Evolutionary conservation across 441 rosid species (phyloP).

Genomic region (Flueggea neowawraea): DNA sequence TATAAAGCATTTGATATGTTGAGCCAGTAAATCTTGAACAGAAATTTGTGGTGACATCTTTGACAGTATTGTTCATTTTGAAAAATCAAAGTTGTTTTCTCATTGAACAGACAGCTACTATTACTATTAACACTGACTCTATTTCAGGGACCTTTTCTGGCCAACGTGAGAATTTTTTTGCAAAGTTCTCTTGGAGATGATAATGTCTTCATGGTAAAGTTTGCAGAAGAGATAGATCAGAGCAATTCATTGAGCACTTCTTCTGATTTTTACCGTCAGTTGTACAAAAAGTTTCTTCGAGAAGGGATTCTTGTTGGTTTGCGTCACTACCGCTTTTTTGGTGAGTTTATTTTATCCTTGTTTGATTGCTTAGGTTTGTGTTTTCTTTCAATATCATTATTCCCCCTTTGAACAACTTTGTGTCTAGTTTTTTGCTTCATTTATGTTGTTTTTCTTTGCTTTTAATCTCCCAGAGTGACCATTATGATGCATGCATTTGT

Average conservation of each 20-base stretch:
- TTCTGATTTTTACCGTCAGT: constrained; percentile 1
- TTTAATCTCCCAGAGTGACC: no score
- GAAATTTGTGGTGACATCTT: no score
- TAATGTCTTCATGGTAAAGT: constrained; percentile 61
- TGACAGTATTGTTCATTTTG: no score
- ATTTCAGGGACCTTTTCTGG: constrained; percentile 64
- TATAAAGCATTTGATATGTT: not conserved
- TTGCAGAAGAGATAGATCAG: constrained; percentile 25
- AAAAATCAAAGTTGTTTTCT: not conserved
- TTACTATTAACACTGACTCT: not conserved
- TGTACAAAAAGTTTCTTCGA: constrained; percentile 35
- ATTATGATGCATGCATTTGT: no score
- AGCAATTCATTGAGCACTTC: constrained; percentile 9
- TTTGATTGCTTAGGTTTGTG: not conserved
- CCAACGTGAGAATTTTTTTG: constrained; percentile 40
- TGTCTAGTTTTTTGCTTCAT: no score
- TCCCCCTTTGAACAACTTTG: no score
- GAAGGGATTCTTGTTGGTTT: constrained; percentile 65
- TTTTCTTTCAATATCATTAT: not conserved
- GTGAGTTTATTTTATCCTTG: constrained; percentile 29
- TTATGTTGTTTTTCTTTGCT: no score
- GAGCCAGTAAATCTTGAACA: no score
- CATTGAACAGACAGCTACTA: not conserved
- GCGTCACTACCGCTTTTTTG: constrained; percentile 68
- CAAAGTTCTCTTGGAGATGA: constrained; percentile 81